Evolutionary conservation across 2,329 filamentous ascomycete genomes (phyloP), one percentile per base, ranked within the genome.

Genomic region (Acrocalymma vagum): DNA sequence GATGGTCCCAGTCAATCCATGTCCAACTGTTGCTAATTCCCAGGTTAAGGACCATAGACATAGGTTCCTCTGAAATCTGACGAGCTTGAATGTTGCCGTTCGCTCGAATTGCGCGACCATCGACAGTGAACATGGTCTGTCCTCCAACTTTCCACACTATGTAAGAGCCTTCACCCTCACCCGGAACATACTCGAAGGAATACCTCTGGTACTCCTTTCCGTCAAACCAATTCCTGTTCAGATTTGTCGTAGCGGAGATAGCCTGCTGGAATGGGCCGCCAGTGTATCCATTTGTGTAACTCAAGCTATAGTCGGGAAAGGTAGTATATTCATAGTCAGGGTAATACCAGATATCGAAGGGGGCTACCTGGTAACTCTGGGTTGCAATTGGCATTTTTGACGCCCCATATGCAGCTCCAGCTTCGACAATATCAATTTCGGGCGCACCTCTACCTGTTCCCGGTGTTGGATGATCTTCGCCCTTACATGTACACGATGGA

Each of bases 211-310:
- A 82, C 14, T 69, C 61, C 10, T 73, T 70, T 4, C 76, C 76
- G 42, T 82, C 77, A 40, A 77, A 83, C 80, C 79, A 82, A 8
- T 73, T 52, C 44, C 76, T 78, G 58, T 82, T 82, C 9, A 83
- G 65, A 33, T 76, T 73, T 1, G 78, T 79, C 9, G 78, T 78
- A 5, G 72, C 77, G n/a, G 76, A 79, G 9, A 83, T 70, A 21
- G 79, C 79, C 61, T 83, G 78, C 52, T 83, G 79, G 46, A 69
- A 81, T 2, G 77, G 77, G 1, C 78, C 79, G 13, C 80, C 79
- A 18, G 72, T 74, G 50, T 80, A 83, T 2, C 67, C 64, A 45
- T 83, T 83, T 42, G 78, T 72, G 9, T 65, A 67, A 11, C 76
- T 78, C 22, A 75, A 63, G 5, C 70, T 65, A 45, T 75, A 72